phyloP scores from a whole-genome alignment of 208 protist species.

The Leishmania aethiopica region DNA sequence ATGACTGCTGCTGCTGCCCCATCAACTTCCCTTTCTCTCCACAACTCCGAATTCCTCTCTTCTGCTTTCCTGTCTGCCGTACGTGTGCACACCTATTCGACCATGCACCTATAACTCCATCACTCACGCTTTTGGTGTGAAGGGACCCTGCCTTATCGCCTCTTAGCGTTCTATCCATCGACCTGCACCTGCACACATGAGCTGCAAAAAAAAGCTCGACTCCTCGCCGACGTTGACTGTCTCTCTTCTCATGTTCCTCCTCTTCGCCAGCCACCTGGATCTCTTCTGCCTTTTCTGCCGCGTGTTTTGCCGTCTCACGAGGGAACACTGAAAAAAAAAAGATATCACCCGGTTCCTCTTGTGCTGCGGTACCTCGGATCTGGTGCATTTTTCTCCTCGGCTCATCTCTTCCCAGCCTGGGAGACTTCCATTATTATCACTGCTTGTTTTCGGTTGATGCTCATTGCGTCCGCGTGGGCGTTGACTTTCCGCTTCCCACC shows the following conservation, averaged over 20 bases:
- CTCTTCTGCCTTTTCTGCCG: background rate
- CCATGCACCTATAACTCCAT: background rate
- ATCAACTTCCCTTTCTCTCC: background rate
- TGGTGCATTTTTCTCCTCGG: background rate
- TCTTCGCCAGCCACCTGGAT: background rate
- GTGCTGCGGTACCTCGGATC: background rate
- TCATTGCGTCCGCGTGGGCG: too few species aligned
- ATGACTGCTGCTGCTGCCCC: background rate
- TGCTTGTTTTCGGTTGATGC: too few species aligned
- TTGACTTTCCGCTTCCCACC: too few species aligned
- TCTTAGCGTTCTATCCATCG: background rate
- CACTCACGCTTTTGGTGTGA: background rate
- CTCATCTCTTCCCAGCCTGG: background rate
- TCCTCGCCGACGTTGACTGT: background rate
- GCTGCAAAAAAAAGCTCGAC: background rate
- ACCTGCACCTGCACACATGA: background rate
- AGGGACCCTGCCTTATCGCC: background rate
- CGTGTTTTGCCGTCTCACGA: background rate
- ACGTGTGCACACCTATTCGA: background rate
- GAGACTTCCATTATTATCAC: background rate
- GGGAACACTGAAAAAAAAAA: background rate
- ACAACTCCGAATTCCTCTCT: background rate
- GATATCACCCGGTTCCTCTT: background rate
- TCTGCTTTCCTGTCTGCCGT: background rate
- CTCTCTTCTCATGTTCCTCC: background rate